Base-by-base conservation (phyloP, 768 basidiomycete genomes). In the Polyporus arcularius region DNA sequence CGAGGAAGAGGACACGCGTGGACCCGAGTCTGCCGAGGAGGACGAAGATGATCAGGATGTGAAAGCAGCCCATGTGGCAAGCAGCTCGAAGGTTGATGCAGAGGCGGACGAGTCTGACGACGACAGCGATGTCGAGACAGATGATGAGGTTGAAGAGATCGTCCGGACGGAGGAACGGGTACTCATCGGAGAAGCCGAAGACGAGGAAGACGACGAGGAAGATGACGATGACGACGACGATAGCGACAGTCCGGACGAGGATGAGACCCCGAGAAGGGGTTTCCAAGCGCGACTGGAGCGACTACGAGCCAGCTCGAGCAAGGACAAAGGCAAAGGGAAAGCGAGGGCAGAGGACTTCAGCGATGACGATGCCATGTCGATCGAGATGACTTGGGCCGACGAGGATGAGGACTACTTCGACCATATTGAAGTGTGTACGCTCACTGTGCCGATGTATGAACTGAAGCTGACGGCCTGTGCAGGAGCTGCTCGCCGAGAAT, bases 401-500 rank as follows among this genome's bases (percentile, higher is more conserved):
- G 70, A 81, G 49, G 85, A 88, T 50, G 86, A 90, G 39, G 80
- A 78, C 28, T 85, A 81, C 65, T 76, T 87, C 26, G 77, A 77
- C 16, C 65, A 77, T 32, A 82, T 89, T 43, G 70, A 88, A 67
- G 90, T 88, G 64, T 58, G 79, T 60, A 16, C 65, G 3, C 11
- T 49, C 48, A 31, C 32, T 35, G 55, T 38, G 15, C 52, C 11
- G 35, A 26, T 48, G 21, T 31, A 2, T 43, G 39, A 32, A 10
- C 1, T 42, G 26, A 21, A 4, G 14, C 41, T 53, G 7, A 49
- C 15, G 15, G 52, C 28, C 38, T 10, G 26, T n/a, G 0, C 62
- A 94, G 91, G 79, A 78, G 12, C 68, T 88, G 7, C 68, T 93
- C 5, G 88, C 89, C 41, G 81, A 84, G 21, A 82, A 88, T 55